These are phyloP conservation scores for Alisma plantagoaquatica DNA, from an alignment of 106 monocot species.

Conservation along the genomic window DNA sequence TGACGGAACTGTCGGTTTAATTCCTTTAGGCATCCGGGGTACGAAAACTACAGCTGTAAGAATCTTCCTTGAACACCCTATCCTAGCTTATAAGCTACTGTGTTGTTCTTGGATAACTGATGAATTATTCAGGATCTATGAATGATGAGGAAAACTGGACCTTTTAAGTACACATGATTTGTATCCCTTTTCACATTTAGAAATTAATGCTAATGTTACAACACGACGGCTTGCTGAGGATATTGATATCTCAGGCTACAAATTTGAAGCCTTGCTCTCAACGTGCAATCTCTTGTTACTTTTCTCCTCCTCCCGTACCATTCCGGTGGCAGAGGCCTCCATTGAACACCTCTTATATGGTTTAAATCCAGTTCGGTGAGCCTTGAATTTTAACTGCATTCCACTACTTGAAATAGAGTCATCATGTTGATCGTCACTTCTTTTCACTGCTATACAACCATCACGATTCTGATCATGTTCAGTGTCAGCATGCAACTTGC, in stretches of 20 bases:
- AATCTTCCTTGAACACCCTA: too few relatives aligned
- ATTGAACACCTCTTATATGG: conserved; percentile 86
- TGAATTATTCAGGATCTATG: too few relatives aligned
- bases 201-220: too few relatives aligned
- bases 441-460: neutral
- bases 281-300: conserved; percentile 57
- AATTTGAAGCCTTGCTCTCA: conserved; percentile 45
- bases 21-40: too few relatives aligned
- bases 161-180: too few relatives aligned
- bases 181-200: neutral
- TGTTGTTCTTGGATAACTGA: too few relatives aligned
- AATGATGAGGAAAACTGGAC: too few relatives aligned
- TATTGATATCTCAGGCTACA: too few relatives aligned
- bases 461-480: conserved; percentile 4
- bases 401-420: neutral
- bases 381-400: conserved; percentile 23
- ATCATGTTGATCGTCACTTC: neutral
- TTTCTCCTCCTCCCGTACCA: conserved; percentile 26
- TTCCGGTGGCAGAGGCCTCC: conserved; percentile 38
- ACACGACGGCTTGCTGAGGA: too few relatives aligned
- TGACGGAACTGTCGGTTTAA: too few relatives aligned
- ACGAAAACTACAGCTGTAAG: too few relatives aligned
- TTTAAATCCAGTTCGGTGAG: conserved; percentile 64
- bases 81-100: too few relatives aligned
- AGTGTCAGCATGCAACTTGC: conserved; percentile 11